Percentiles rank a stretch among this genome's conserved stretches.
These are phyloP conservation scores for Calonectria montana DNA, from an alignment of 2,329 filamentous ascomycete species.

Conservation along the genomic window DNA sequence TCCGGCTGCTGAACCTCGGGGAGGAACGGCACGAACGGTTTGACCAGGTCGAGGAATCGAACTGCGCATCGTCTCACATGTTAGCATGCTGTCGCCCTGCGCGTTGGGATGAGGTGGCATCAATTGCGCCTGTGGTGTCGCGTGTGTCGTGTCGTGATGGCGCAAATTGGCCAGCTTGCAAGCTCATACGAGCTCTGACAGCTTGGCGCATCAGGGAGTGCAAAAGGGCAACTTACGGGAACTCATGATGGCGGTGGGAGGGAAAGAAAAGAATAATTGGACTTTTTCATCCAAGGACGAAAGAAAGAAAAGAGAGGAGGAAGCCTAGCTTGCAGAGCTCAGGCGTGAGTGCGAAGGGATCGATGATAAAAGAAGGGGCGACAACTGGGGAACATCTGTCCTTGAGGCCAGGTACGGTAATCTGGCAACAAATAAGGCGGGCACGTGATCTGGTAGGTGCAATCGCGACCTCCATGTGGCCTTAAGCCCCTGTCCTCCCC, in stretches of 20 bases:
- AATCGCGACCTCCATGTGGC: slow-evolving; percentile 4
- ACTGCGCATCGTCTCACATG: slow-evolving; percentile 64
- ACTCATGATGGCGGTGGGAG: slow-evolving; percentile 61
- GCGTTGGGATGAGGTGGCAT: slow-evolving; percentile 13
- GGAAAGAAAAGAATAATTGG: slow-evolving; percentile 51
- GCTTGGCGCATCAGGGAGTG: slow-evolving; percentile 31
- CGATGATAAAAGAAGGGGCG: slow-evolving; percentile 49
- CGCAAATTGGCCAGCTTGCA: slow-evolving; percentile 18
- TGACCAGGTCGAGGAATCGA: slow-evolving; percentile 99
- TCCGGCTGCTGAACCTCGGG: slow-evolving; percentile 99
- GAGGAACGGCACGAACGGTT: slow-evolving; percentile 99
- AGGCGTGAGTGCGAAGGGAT: slow-evolving; percentile 45
- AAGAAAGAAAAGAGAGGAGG: slow-evolving; percentile 48
- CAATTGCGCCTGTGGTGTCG: slow-evolving; percentile 42
- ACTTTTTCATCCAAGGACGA: slow-evolving; percentile 54
- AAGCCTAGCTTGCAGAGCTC: slow-evolving; percentile 54
- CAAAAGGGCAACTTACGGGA: slow-evolving; percentile 59
- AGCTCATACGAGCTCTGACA: slow-evolving; percentile 33
- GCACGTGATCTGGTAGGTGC: not conserved
- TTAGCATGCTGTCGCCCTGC: slow-evolving; percentile 41
- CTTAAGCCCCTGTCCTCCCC: slow-evolving; percentile 3
- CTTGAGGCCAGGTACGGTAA: slow-evolving; percentile 7
- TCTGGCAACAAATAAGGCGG: slow-evolving; percentile 1
- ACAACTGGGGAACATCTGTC: slow-evolving; percentile 41
- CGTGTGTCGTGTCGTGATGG: slow-evolving; percentile 19